These are phyloP conservation scores for Candida nanaspora DNA, from an alignment of 805 yeast genomes.

Conservation along the genomic window DNA sequence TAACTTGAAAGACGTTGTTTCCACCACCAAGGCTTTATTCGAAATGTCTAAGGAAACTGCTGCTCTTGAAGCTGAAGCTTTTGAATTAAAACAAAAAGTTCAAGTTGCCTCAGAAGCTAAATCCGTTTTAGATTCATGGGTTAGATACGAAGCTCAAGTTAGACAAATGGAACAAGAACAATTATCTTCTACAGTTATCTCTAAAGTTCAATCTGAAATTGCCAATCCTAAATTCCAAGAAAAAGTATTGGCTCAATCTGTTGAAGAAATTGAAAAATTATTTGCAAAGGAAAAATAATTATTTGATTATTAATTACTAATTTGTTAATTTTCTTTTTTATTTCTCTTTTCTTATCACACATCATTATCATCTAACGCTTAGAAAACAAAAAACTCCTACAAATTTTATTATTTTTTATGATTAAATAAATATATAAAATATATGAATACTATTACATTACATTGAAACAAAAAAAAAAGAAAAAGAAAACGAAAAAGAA, in stretches of 20 bases:
- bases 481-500: too few species aligned
- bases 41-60: slow-evolving; percentile 96
- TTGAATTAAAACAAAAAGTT: slow-evolving; percentile 87
- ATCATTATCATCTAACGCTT: too few species aligned
- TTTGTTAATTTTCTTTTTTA: slow-evolving; percentile 1
- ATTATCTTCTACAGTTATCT: slow-evolving; percentile 76
- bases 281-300: slow-evolving; percentile 36
- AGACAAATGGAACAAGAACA: slow-evolving; percentile 95
- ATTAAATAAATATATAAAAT: slow-evolving; percentile 1
- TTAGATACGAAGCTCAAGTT: slow-evolving; percentile 92
- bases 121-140: slow-evolving; percentile 97
- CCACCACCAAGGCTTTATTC: slow-evolving; percentile 85
- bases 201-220: slow-evolving; percentile 82
- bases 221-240: slow-evolving; percentile 90
- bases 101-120: slow-evolving; percentile 87
- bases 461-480: slow-evolving; percentile 1
- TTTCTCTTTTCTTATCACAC: too few species aligned
- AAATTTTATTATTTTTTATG: slow-evolving; percentile 3
- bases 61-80: slow-evolving; percentile 87
- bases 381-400: too few species aligned
- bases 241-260: slow-evolving; percentile 81
- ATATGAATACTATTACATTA: slow-evolving; percentile 1
- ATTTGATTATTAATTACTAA: neutral
- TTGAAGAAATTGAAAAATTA: slow-evolving; percentile 84
- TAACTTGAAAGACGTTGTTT: slow-evolving; percentile 85